These are phyloP conservation scores for Hypoxylon sp. DNA, from an alignment of 2,329 filamentous ascomycete species.

Conservation along the genomic window DNA sequence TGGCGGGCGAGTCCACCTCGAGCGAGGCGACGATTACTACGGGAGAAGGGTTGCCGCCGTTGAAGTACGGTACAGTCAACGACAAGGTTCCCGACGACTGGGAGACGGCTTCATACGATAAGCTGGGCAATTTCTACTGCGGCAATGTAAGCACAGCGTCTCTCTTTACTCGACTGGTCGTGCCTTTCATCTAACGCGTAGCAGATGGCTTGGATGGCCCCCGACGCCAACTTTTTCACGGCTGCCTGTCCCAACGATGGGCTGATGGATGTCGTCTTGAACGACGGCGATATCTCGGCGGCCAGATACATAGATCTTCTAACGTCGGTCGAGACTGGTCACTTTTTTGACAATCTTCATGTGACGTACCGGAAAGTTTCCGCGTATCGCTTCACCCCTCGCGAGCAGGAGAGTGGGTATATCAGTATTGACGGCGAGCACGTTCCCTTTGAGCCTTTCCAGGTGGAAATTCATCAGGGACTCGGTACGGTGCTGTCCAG, in stretches of 20 bases:
- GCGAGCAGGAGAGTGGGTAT: slow-evolving; percentile 74
- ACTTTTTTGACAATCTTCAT: slow-evolving; percentile 80
- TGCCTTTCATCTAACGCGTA: slow-evolving; percentile 21
- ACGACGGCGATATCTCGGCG: slow-evolving; percentile 77
- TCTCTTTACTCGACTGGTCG: neutral
- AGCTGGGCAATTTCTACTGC: slow-evolving; percentile 89
- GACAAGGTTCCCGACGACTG: slow-evolving; percentile 81
- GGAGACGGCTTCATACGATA: slow-evolving; percentile 76
- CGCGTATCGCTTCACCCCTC: slow-evolving; percentile 86
- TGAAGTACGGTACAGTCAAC: slow-evolving; percentile 81
- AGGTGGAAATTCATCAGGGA: slow-evolving; percentile 85
- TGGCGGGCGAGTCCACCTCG: slow-evolving; percentile 36
- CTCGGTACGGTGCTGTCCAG: slow-evolving; percentile 87
- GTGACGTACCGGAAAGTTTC: slow-evolving; percentile 84
- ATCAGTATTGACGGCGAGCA: slow-evolving; percentile 95
- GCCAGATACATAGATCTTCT: slow-evolving; percentile 73
- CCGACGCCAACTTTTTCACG: slow-evolving; percentile 87
- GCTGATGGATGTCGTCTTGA: slow-evolving; percentile 81
- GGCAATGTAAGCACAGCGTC: slow-evolving; percentile 71
- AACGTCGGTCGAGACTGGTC: slow-evolving; percentile 73
- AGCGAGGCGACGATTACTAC: slow-evolving; percentile 34
- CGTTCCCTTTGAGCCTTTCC: slow-evolving; percentile 86
- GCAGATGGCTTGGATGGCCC: slow-evolving; percentile 88
- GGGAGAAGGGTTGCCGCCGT: slow-evolving; percentile 69
- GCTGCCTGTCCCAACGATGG: slow-evolving; percentile 85